A percentile compares a stretch with the other conserved stretches of the same genome.
Conservation (phyloP, 495 filamentous ascomycete species). For the Talaromyces nanjingensis region DNA sequence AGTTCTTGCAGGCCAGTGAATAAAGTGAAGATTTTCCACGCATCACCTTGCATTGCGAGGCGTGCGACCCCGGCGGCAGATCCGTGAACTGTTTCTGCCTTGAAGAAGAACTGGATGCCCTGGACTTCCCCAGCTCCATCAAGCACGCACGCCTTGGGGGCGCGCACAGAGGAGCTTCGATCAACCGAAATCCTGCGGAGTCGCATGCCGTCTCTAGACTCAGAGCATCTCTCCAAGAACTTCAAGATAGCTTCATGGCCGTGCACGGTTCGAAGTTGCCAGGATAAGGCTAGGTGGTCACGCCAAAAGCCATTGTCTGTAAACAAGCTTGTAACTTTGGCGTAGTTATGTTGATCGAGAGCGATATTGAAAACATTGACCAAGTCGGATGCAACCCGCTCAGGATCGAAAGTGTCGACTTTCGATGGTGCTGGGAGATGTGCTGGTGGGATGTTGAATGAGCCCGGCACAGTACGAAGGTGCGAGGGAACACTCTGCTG, state of each 20-base stretch:
- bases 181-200: constrained; percentile 31
- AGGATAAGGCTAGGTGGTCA: constrained; percentile 34
- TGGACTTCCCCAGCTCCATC: constrained; percentile 42
- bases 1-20: constrained; percentile 50
- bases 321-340: constrained; percentile 28
- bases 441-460: constrained; percentile 41
- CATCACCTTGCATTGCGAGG: constrained; percentile 33
- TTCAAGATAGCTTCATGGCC: constrained; percentile 42
- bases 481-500: constrained; percentile 28
- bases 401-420: constrained; percentile 35
- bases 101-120: constrained; percentile 47
- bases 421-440: constrained; percentile 12
- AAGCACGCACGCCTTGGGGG: constrained; percentile 31
- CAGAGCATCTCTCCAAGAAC: constrained; percentile 27
- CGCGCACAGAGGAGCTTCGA: constrained; percentile 40
- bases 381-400: constrained; percentile 33
- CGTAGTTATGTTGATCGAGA: constrained; percentile 28
- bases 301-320: constrained; percentile 40
- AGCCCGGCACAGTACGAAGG: constrained; percentile 53
- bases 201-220: constrained; percentile 11
- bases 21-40: constrained; percentile 60
- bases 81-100: constrained; percentile 40
- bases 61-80: constrained; percentile 48
- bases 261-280: constrained; percentile 47
- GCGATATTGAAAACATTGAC: constrained; percentile 42